These are phyloP conservation scores for Buxus sempervirens DNA, from an alignment of 164 flowering plant genomes.

Conservation along the genomic window DNA sequence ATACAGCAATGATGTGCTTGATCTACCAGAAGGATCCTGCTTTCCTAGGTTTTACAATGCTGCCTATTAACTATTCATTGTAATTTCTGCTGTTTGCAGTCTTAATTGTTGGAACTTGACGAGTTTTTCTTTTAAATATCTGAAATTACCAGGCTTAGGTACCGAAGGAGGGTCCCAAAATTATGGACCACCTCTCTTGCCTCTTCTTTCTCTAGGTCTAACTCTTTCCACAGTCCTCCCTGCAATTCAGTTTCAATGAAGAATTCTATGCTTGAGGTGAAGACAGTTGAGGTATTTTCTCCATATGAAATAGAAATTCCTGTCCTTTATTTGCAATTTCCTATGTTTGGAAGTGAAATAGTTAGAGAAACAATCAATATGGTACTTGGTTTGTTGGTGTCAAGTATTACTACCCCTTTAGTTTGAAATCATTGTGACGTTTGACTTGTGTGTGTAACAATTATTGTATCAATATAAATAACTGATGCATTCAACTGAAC, in stretches of 20 bases:
- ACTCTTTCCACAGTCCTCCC: conserved; percentile 48
- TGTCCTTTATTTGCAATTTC: background rate
- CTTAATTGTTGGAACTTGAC: conserved; percentile 4
- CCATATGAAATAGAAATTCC: background rate
- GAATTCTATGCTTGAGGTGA: conserved; percentile 51
- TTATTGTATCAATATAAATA: background rate
- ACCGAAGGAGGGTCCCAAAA: conserved; percentile 35
- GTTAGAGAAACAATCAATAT: no score
- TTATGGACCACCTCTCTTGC: conserved; percentile 29
- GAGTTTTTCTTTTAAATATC: conserved; percentile 1
- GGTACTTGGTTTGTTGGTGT: no score
- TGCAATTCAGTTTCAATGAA: conserved; percentile 47
- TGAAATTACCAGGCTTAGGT: conserved; percentile 50
- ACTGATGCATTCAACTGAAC: background rate
- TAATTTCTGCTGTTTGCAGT: background rate
- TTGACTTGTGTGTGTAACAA: background rate
- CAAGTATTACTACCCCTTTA: no score
- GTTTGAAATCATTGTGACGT: no score
- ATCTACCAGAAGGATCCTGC: conserved; percentile 81
- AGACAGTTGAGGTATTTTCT: conserved; percentile 71
- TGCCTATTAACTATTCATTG: background rate
- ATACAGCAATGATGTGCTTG: conserved; percentile 83
- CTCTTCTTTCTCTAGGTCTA: conserved; percentile 46
- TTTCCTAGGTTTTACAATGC: conserved; percentile 60
- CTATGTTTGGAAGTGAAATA: no score